Percentiles rank a stretch among this genome's conserved stretches.
phyloP scores from a whole-genome alignment of 2,329 filamentous ascomycete species.

The Talaromyces amestolkiae region DNA sequence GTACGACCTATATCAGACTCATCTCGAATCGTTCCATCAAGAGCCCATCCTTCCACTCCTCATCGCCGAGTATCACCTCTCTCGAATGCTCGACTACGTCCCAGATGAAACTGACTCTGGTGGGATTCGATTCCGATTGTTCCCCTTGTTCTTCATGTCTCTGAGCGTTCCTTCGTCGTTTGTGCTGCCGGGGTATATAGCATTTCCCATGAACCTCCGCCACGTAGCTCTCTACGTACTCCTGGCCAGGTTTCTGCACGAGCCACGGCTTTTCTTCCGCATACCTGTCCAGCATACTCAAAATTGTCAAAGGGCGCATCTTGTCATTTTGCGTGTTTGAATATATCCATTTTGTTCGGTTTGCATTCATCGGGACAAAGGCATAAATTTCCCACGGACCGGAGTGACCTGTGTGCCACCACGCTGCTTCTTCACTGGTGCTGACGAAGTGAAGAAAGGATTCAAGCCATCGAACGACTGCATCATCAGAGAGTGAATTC shows the following conservation, averaged over 20 bases:
- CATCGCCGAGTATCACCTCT: slow-evolving; percentile 1
- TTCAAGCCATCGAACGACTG: not conserved
- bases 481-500: not conserved
- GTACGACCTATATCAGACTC: not conserved
- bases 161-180: not conserved
- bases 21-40: slow-evolving; percentile 5
- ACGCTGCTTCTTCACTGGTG: not conserved
- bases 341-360: not conserved
- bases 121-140: not conserved
- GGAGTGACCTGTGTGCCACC: slow-evolving; percentile 11
- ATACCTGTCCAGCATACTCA: not conserved
- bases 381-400: not conserved
- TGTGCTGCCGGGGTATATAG: slow-evolving; percentile 5
- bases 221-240: not conserved
- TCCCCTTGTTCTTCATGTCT: not conserved
- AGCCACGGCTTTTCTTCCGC: slow-evolving; percentile 4
- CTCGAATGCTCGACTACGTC: not conserved
- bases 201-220: not conserved
- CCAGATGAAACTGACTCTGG: slow-evolving; percentile 2
- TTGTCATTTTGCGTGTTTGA: not conserved
- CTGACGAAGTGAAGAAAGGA: not conserved
- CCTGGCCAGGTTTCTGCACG: not conserved
- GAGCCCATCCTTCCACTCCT: not conserved
- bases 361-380: slow-evolving; percentile 4
- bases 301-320: not conserved